Percentiles rank a stretch among this genome's conserved stretches.
These are phyloP conservation scores for Diaporthe vaccinii DNA, from an alignment of 2,329 filamentous ascomycete species.

Conservation along the genomic window DNA sequence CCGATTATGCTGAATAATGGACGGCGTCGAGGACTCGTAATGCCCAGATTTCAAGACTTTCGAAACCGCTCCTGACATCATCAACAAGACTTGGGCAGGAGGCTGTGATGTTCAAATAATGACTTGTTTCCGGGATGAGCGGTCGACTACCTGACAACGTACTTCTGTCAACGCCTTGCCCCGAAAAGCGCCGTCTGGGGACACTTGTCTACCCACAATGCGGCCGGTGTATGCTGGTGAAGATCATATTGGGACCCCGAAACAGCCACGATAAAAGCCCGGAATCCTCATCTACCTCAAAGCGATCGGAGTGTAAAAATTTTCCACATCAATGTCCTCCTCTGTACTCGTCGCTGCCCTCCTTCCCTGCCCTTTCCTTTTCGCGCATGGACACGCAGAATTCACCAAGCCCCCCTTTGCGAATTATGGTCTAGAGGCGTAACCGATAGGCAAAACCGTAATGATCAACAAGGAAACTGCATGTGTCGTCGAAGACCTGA, in stretches of 20 bases:
- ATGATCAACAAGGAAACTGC: slow-evolving; percentile 38
- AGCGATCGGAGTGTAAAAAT: slow-evolving; percentile 36
- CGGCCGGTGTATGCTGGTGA: slow-evolving; percentile 39
- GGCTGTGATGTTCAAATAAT: slow-evolving; percentile 25
- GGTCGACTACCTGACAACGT: slow-evolving; percentile 39
- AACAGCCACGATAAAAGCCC: slow-evolving; percentile 37
- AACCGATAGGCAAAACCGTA: slow-evolving; percentile 39
- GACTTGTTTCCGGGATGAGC: slow-evolving; percentile 34
- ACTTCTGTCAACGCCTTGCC: slow-evolving; percentile 40
- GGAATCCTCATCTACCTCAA: slow-evolving; percentile 33
- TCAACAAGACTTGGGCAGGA: slow-evolving; percentile 1
- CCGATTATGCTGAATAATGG: slow-evolving; percentile 17
- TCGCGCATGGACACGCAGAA: slow-evolving; percentile 31
- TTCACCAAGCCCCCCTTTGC: slow-evolving; percentile 38
- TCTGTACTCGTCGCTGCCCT: slow-evolving; percentile 2
- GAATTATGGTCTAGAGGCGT: slow-evolving; percentile 44
- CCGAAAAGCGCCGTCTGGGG: slow-evolving; percentile 36
- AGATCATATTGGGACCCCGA: slow-evolving; percentile 35
- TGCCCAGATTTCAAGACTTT: slow-evolving; percentile 2
- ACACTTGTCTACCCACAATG: slow-evolving; percentile 42
- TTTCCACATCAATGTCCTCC: slow-evolving; percentile 12
- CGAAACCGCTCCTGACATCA: slow-evolving; percentile 29
- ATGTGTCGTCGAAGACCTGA: slow-evolving; percentile 26
- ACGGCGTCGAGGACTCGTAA: slow-evolving; percentile 2
- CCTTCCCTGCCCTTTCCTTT: neutral